These are phyloP conservation scores for Fomitopsis pinicola DNA, from an alignment of 1,284 basidiomycete genomes.

Conservation along the genomic window DNA sequence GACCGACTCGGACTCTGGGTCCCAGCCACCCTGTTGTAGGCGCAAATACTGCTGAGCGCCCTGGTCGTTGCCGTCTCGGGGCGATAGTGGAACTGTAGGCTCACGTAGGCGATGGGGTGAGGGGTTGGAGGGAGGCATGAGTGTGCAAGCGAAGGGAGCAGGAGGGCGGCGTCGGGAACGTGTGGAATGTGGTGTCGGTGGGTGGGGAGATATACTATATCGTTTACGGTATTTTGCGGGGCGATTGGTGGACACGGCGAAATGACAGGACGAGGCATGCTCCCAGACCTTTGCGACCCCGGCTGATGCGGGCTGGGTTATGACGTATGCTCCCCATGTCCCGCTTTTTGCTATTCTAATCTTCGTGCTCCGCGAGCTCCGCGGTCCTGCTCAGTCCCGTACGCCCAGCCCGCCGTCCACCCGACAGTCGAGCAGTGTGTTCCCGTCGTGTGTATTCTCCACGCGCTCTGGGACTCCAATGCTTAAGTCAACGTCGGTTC, in stretches of 20 bases:
- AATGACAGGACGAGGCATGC: neutral
- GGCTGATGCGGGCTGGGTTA: neutral
- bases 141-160: neutral
- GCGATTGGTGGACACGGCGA: neutral
- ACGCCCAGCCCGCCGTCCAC: no score
- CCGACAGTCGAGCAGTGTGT: no score
- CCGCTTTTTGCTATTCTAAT: neutral
- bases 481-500: neutral
- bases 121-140: neutral
- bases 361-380: neutral
- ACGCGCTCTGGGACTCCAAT: no score
- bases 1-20: neutral
- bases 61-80: neutral
- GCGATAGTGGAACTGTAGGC: neutral
- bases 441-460: no score
- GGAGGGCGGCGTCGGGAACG: neutral
- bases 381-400: neutral
- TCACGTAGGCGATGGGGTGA: neutral
- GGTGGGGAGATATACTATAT: neutral
- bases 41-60: neutral
- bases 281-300: neutral
- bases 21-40: conserved; percentile 3
- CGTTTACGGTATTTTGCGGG: neutral
- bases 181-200: neutral
- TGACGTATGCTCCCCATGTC: neutral